Conservation (phyloP, 2,329 filamentous ascomycete genomes). For the Aaosphaeria pasadenensis region DNA sequence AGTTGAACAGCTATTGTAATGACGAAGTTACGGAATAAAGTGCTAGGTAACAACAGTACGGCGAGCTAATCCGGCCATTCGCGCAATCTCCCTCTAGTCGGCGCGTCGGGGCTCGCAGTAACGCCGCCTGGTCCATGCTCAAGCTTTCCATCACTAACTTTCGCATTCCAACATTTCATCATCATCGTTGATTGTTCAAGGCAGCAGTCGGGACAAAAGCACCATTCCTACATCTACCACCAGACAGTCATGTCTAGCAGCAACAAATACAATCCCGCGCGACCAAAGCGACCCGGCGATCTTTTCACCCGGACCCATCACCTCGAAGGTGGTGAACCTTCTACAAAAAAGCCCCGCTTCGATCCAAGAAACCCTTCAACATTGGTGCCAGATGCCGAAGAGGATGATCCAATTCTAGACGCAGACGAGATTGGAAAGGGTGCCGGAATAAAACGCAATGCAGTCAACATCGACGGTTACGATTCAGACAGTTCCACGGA, state of each 20-base stretch:
- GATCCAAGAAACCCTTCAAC: conserved; percentile 93
- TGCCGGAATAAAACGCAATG: conserved; percentile 79
- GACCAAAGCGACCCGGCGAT: conserved; percentile 71
- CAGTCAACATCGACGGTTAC: conserved; percentile 95
- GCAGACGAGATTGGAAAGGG: conserved; percentile 85
- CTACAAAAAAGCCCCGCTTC: conserved; percentile 80
- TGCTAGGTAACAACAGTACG: conserved; percentile 19
- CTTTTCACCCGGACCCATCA: conserved; percentile 68
- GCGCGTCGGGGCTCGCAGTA: not conserved
- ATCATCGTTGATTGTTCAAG: not conserved
- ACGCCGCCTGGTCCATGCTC: not conserved
- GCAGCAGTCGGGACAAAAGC: not conserved
- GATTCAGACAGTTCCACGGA: conserved; percentile 92
- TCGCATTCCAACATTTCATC: not conserved
- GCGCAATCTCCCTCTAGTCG: conserved; percentile 5
- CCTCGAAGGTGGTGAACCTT: conserved; percentile 52
- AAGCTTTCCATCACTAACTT: not conserved
- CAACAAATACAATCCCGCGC: conserved; percentile 52
- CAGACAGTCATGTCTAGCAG: conserved; percentile 24
- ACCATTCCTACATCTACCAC: not conserved
- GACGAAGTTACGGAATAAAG: conserved; percentile 9
- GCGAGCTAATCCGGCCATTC: conserved; percentile 13
- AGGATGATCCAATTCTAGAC: conserved; percentile 69
- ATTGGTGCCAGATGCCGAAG: conserved; percentile 75
- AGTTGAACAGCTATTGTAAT: conserved; percentile 2